phyloP scores from a whole-genome alignment of 305 asterid genomes.

The Petunia hybrid region DNA sequence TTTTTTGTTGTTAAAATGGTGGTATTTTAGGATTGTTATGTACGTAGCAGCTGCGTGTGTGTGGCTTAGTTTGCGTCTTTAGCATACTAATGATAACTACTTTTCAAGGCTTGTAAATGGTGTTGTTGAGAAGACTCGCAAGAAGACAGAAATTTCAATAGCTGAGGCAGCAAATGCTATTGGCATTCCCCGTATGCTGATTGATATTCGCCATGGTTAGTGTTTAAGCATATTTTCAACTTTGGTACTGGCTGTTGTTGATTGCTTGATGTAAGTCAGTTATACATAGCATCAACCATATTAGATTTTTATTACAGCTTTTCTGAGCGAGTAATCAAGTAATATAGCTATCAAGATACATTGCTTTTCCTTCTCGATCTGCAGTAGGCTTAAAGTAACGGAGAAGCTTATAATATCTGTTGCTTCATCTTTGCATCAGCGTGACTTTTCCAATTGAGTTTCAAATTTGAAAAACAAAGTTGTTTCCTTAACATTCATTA shows the following conservation, averaged over 20 bases:
- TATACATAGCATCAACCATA: constrained; percentile 6
- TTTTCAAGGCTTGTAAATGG: constrained; percentile 84
- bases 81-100: constrained; percentile 15
- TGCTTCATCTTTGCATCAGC: constrained; percentile 16
- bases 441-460: background rate
- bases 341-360: constrained; percentile 10
- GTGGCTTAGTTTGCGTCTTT: constrained; percentile 20
- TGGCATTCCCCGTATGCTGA: constrained; percentile 88
- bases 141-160: constrained; percentile 70
- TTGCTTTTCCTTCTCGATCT: background rate
- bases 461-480: background rate
- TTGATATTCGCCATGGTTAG: constrained; percentile 95
- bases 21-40: background rate
- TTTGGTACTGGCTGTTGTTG: background rate
- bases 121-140: constrained; percentile 83
- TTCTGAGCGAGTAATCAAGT: background rate
- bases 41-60: background rate
- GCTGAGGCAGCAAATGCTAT: constrained; percentile 85
- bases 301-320: background rate
- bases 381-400: background rate
- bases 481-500: background rate
- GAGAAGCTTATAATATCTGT: background rate
- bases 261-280: background rate
- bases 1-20: constrained; percentile 22
- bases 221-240: constrained; percentile 15